Conservation (phyloP, 1,284 basidiomycete species). For the Takashimella koratensis region DNA sequence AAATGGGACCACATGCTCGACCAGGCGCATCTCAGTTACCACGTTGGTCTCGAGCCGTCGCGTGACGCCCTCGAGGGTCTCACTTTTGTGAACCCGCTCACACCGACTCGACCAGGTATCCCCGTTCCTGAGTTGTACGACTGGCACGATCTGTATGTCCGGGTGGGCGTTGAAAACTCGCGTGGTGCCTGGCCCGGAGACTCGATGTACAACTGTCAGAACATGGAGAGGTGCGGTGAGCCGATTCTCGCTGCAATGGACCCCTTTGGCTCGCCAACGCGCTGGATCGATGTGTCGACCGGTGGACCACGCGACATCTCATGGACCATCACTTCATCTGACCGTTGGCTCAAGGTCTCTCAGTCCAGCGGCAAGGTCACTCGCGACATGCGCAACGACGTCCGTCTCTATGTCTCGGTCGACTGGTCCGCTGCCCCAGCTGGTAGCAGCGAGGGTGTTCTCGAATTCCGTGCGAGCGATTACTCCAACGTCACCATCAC, state of each 20-base stretch:
- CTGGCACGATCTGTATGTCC: constrained; percentile 49
- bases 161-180: constrained; percentile 62
- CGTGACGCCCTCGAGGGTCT: constrained; percentile 49
- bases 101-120: constrained; percentile 18
- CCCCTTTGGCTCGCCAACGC: constrained; percentile 55
- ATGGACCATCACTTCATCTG: constrained; percentile 56
- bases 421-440: constrained; percentile 57
- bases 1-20: constrained; percentile 59
- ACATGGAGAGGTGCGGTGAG: constrained; percentile 53
- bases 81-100: constrained; percentile 23
- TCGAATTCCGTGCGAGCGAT: constrained; percentile 12
- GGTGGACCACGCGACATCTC: constrained; percentile 61
- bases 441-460: not conserved
- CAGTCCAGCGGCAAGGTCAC: constrained; percentile 56
- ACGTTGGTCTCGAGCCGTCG: constrained; percentile 65
- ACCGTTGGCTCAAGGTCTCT: constrained; percentile 58
- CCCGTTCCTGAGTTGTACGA: constrained; percentile 53
- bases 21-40: constrained; percentile 51
- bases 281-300: constrained; percentile 61
- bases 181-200: constrained; percentile 48
- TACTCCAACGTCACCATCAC: constrained; percentile 21
- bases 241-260: constrained; percentile 56
- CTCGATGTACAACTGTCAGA: constrained; percentile 48
- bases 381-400: constrained; percentile 51
- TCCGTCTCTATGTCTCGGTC: constrained; percentile 58